These are phyloP conservation scores for Dispira parvispora DNA, from an alignment of 192 early-diverging fungal species.

Conservation along the genomic window DNA sequence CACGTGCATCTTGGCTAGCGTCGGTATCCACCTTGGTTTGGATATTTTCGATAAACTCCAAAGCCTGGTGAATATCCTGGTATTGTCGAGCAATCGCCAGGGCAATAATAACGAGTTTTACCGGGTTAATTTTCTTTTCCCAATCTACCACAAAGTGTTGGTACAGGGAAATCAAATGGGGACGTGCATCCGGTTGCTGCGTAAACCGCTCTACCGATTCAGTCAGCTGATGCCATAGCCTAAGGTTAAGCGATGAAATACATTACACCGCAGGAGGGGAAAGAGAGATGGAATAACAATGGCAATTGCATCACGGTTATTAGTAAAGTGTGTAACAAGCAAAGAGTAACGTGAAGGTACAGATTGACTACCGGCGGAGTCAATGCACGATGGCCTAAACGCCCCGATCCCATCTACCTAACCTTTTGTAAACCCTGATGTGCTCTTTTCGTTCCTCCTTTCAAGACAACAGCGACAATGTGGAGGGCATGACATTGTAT, in stretches of 20 bases:
- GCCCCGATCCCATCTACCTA: too few relatives aligned
- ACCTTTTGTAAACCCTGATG: too few relatives aligned
- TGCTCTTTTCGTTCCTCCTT: too few relatives aligned
- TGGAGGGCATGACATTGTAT: too few relatives aligned
- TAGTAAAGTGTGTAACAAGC: too few relatives aligned
- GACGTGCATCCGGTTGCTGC: conserved; percentile 52
- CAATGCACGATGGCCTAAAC: too few relatives aligned
- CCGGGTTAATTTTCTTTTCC: conserved; percentile 87
- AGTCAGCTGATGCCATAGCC: conserved; percentile 98
- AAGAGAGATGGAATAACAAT: too few relatives aligned
- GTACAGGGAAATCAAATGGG: conserved; percentile 67
- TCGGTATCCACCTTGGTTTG: conserved; percentile 50
- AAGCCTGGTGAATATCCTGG: conserved; percentile 37
- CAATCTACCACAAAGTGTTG: conserved; percentile 86
- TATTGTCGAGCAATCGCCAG: conserved; percentile 57
- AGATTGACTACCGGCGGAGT: too few relatives aligned
- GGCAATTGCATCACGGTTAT: too few relatives aligned
- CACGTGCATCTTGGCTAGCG: conserved; percentile 66
- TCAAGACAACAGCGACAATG: too few relatives aligned
- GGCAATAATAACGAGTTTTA: conserved; percentile 75
- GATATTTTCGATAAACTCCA: conserved; percentile 56
- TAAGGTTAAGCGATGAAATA: conserved; percentile 13
- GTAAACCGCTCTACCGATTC: conserved; percentile 61
- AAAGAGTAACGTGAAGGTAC: too few relatives aligned
- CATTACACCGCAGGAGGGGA: too few relatives aligned